Evolutionary conservation across 495 filamentous ascomycete genomes (phyloP).

Genomic region (Collariella sp.): DNA sequence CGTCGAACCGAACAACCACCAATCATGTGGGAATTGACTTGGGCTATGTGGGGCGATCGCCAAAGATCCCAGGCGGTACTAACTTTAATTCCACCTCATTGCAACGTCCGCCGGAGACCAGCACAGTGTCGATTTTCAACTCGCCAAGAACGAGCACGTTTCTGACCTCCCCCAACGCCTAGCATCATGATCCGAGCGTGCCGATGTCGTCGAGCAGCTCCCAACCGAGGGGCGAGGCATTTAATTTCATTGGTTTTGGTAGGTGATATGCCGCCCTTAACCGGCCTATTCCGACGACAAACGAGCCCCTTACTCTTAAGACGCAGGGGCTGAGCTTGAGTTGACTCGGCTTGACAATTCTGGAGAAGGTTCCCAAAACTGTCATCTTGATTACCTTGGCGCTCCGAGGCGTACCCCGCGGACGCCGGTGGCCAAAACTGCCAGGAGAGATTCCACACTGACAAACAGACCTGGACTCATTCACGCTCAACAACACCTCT

Average conservation of each 20-base stretch:
- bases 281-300: constrained; percentile 14
- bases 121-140: too few relatives aligned
- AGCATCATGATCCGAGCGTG: not conserved
- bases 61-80: not conserved
- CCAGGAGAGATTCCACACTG: too few relatives aligned
- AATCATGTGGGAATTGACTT: not conserved
- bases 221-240: constrained; percentile 15
- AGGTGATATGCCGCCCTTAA: constrained; percentile 18
- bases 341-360: not conserved
- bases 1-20: too few relatives aligned
- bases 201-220: constrained; percentile 10
- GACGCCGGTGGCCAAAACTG: too few relatives aligned
- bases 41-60: too few relatives aligned
- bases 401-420: too few relatives aligned
- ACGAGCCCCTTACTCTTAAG: not conserved
- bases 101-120: too few relatives aligned
- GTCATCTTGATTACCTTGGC: too few relatives aligned
- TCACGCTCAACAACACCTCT: not conserved
- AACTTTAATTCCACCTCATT: constrained; percentile 11
- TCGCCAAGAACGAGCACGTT: too few relatives aligned
- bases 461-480: not conserved
- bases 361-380: not conserved
- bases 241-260: constrained; percentile 4
- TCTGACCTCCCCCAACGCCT: not conserved
- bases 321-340: not conserved